Conservation (phyloP, 768 basidiomycete genomes). For the Chiua virens region DNA sequence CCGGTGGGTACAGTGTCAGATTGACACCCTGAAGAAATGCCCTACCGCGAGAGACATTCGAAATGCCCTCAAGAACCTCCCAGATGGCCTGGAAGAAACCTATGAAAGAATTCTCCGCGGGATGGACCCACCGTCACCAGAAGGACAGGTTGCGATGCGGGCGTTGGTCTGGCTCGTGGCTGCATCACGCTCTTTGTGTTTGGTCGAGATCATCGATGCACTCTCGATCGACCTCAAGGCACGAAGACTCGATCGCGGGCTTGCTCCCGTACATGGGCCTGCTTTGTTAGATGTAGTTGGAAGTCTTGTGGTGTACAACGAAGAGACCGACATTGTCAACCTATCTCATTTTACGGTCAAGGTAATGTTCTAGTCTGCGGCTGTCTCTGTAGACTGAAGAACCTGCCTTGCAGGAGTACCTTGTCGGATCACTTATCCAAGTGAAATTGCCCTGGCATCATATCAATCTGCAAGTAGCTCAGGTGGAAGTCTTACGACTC, state of each 20-base stretch:
- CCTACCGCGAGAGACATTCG: background rate
- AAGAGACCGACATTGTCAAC: constrained; percentile 1
- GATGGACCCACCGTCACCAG: background rate
- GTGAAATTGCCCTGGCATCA: background rate
- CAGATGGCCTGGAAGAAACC: constrained; percentile 12
- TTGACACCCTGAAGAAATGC: constrained; percentile 7
- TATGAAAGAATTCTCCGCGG: constrained; percentile 17
- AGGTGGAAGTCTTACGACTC: background rate
- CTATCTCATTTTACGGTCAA: constrained; percentile 21
- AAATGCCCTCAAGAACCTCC: constrained; percentile 8
- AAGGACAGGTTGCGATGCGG: background rate
- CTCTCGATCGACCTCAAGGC: constrained; percentile 11
- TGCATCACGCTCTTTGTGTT: constrained; percentile 3
- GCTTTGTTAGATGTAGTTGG: constrained; percentile 5
- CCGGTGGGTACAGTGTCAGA: constrained; percentile 14
- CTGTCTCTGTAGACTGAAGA: too few relatives aligned
- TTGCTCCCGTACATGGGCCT: too few relatives aligned
- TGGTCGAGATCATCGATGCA: constrained; percentile 6
- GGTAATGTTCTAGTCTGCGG: background rate
- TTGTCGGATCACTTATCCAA: background rate
- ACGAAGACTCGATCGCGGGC: background rate
- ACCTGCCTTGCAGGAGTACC: constrained; percentile 6
- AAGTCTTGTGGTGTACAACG: constrained; percentile 3
- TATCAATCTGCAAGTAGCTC: background rate
- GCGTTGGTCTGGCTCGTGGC: constrained; percentile 16